Evolutionary conservation across 352 stramenopile genomes (phyloP), one percentile per base, ranked within the genome.

Genomic region (Globisporangium parvum): DNA sequence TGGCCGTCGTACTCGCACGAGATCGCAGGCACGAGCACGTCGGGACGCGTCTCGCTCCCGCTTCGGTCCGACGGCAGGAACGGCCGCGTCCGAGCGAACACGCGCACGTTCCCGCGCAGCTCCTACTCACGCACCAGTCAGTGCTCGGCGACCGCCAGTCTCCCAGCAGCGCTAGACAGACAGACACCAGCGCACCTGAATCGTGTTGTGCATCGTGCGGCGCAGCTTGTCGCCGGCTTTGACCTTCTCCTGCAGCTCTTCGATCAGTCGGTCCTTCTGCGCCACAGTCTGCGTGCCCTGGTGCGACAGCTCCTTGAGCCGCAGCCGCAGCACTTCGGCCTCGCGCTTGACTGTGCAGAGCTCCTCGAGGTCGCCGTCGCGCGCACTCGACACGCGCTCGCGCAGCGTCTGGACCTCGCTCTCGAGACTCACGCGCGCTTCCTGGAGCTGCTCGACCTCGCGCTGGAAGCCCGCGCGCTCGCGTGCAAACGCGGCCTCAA

Each of bases 61-160:
- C 9, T 37, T 50, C 66, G 66, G 59, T 97, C 91, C 1, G 80
- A 88, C 17, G 85, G 76, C 11, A 97, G 62, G 61, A 97, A 91
- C 11, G 95, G 95, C 15, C 95, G 78, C 46, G 98, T 96, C 56
- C 96, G 80, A 1, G 91, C 95, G 72, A 97, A 98, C 2, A 99
- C 97, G 51, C 98, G 85, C 51, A 99, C 96, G 61, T 99, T 99
- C 54, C 97, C 98, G 49, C 97, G 87, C 23, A 99, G 75, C 66
- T 99, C 97, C 85, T 99, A 80, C 17, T 11, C 21, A 21, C 23
- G 6, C 15, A 40, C 23, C 15, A 23, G 51, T n/a, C 6, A 15
- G 37, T 28, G 31, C 2, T 3, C 2, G 9, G 31, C 31, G 31
- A 37, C 31, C 31, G 2, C 31, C 9, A 37, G 31, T n/a, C n/a